Base-by-base conservation (phyloP, 1,284 basidiomycete species). In the Neolentinus lepideus region DNA sequence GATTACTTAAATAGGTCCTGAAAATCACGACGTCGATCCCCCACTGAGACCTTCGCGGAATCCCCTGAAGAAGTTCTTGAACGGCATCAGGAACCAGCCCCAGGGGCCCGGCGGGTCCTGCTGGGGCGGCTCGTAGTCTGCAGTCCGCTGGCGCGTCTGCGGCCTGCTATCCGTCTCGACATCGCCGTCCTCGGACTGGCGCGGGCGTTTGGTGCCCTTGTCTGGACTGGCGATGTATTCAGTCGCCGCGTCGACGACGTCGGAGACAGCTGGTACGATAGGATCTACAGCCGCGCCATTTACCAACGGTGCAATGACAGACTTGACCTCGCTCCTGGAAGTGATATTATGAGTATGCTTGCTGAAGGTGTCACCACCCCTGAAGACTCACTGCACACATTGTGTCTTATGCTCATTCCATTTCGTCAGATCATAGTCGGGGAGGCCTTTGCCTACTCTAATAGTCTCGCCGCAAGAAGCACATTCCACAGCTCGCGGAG, bases 61-160 rank as follows among this genome's bases (percentile, higher is more conserved):
- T 12, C 84, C 85, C 59, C 76, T 73, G 55, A 83, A 71, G 66
- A 87, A 86, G 19, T 77, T 78, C 65, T 77, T 76, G 67, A 87
- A 72, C 2, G 84, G 85, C 45, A 77, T 69, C 61, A 80, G 67
- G 59, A 87, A 72, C 84, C 81, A 84, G 45, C 77, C 77, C 55
- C 81, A 62, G 45, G 74, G 61, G 45, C 71, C 71, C 9, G 78
- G 76, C 10, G 71, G 63, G 25, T 79, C 76, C 53, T 69, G 69
- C 57, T 71, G 62, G 2, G 75, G 70, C 0, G 75, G 70, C 50
- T 67, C 64, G 63, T 80, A 79, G 0, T 64, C 66, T 53, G 76
- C 76, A 25, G 68, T 79, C 38, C 84, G 76, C 19, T 75, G 70
- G 14, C 83, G 81, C 55, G 75, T 79, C 24, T 68, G 53, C 21